Conservation (phyloP, 345 rosid genomes). For the Lepidium didymum region DNA sequence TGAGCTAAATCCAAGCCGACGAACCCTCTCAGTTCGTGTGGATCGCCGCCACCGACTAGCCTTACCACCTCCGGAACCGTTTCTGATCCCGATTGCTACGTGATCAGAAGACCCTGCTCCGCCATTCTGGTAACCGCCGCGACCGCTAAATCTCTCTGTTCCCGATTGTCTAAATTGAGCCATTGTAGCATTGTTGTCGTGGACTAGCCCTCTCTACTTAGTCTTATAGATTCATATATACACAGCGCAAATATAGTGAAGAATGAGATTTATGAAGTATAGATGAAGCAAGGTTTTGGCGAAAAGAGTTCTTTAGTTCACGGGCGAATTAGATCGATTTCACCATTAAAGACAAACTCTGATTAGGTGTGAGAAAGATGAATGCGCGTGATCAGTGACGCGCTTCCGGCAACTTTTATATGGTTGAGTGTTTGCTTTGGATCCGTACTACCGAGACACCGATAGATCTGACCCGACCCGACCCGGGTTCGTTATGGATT, state of each 20-base stretch:
- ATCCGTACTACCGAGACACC: not conserved
- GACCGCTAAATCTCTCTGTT: slow-evolving; percentile 37
- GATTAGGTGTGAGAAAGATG: slow-evolving; percentile 2
- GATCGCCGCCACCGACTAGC: slow-evolving; percentile 51
- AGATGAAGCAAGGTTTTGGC: slow-evolving; percentile 13
- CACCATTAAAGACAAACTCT: not conserved
- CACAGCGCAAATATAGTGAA: not conserved
- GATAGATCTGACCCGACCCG: slow-evolving; percentile 22
- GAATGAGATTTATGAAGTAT: slow-evolving; percentile 24
- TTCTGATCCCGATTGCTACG: slow-evolving; percentile 54
- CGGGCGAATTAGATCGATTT: slow-evolving; percentile 5
- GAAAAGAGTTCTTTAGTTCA: not conserved
- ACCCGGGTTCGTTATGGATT: not conserved
- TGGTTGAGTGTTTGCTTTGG: slow-evolving; percentile 3
- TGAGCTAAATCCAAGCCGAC: slow-evolving; percentile 44
- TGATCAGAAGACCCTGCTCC: slow-evolving; percentile 38
- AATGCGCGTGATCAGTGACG: slow-evolving; percentile 24
- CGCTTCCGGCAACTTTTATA: slow-evolving; percentile 6
- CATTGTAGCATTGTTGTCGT: slow-evolving; percentile 50
- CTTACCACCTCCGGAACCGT: slow-evolving; percentile 32
- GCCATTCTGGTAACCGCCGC: slow-evolving; percentile 32
- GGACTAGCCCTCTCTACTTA: not conserved
- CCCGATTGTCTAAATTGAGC: slow-evolving; percentile 91
- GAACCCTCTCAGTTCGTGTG: slow-evolving; percentile 49
- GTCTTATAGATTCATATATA: not conserved